Conservation (phyloP, 2,329 filamentous ascomycete genomes). For the Bipolaris oryzae region DNA sequence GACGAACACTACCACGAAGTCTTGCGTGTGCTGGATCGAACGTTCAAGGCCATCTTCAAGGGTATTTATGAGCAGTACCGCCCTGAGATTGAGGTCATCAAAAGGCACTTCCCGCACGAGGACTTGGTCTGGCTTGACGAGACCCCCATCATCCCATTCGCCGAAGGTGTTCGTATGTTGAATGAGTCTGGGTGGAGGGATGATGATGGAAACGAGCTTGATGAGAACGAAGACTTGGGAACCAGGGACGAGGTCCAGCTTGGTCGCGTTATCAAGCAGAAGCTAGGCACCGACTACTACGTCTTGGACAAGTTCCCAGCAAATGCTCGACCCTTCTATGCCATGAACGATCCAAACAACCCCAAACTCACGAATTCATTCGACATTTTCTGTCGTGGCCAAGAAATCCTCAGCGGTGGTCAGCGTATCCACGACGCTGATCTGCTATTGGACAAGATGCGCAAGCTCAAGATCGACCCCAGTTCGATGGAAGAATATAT, state of each 20-base stretch:
- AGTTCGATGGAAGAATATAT: slow-evolving; percentile 90
- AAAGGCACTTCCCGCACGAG: slow-evolving; percentile 82
- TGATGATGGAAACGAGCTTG: slow-evolving; percentile 74
- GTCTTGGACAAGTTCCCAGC: slow-evolving; percentile 92
- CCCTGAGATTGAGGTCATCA: slow-evolving; percentile 77
- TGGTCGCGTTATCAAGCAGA: slow-evolving; percentile 82
- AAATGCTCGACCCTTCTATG: slow-evolving; percentile 86
- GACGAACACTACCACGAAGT: slow-evolving; percentile 90
- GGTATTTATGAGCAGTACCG: slow-evolving; percentile 72
- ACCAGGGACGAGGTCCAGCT: slow-evolving; percentile 88
- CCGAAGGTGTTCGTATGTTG: slow-evolving; percentile 79
- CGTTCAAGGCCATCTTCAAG: slow-evolving; percentile 79
- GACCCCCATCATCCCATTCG: slow-evolving; percentile 81
- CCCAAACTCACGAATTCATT: slow-evolving; percentile 84
- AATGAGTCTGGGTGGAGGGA: slow-evolving; percentile 77
- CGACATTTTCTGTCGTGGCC: slow-evolving; percentile 91
- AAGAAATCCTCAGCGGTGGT: slow-evolving; percentile 90
- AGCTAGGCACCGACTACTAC: slow-evolving; percentile 89
- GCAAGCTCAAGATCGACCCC: slow-evolving; percentile 74
- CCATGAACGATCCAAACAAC: slow-evolving; percentile 79
- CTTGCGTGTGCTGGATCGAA: slow-evolving; percentile 75
- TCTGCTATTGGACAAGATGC: slow-evolving; percentile 79
- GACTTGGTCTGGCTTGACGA: slow-evolving; percentile 87
- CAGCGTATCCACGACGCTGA: slow-evolving; percentile 87
- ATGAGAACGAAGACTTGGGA: slow-evolving; percentile 77